Base-by-base conservation (phyloP, 2,329 filamentous ascomycete genomes). In the Didymella pomorum region DNA sequence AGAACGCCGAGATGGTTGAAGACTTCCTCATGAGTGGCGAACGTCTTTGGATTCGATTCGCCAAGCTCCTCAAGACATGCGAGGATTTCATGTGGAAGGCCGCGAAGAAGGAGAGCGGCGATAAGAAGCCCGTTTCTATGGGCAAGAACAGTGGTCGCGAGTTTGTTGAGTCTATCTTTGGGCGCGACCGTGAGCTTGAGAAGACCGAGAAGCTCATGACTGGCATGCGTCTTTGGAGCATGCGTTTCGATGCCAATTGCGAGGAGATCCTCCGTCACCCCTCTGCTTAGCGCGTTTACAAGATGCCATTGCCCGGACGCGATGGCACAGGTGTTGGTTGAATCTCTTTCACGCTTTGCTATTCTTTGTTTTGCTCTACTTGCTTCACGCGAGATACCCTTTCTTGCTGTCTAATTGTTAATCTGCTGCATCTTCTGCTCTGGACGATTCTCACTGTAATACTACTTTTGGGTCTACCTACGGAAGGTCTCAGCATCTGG, bases 151-250 rank as follows among this genome's bases (percentile, higher is more conserved):
- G 92, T 52, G 95, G 95, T 50, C 89, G 91, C 68, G 93, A 97
- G 81, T 98, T 99, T 71, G 94, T 99, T 71, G 90, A 97, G 76
- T 93, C 92, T 51, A 91, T 99, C 69, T 98, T 98, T 71, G 94
- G 93, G 65, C 89, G 90, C 63, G 94, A 98, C 74, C 87, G 93
- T 63, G 91, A 97, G 80, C 84, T 97, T 54, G 89, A 93, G 76
- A 89, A 89, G 78, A 97, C 94, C 2, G 92, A 97, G 82, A 91
- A 90, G 78, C 87, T 97, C 79, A 98, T 98, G 92, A 88, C 91
- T 65, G 88, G 87, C 64, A 89, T 97, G 72, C 87, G 91, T 48
- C 83, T 93, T 33, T 99, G 94, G 92, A 93, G 91, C 77, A 87
- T 96, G 79, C 90, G 94, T 45, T 99, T 97, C 78, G 93, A 97